Conservation (phyloP, 352 stramenopile genomes). For the Globisporangium echinulatum region DNA sequence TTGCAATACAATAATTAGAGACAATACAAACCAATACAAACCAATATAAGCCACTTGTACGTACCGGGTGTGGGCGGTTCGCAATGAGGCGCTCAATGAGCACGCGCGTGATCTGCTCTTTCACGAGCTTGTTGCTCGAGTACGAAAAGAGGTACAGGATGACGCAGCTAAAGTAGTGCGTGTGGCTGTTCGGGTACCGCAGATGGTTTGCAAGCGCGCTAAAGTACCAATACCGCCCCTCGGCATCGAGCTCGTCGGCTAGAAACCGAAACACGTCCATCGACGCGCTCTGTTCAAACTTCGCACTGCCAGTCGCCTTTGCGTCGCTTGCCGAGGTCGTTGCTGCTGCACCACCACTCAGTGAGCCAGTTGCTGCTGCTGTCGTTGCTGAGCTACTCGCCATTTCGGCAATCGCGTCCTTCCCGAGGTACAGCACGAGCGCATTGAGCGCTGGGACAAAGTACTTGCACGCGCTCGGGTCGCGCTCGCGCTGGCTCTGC, state of each 20-base stretch:
- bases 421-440: constrained; percentile 79
- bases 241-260: constrained; percentile 93
- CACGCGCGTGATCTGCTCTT: constrained; percentile 97
- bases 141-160: constrained; percentile 99
- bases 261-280: constrained; percentile 96
- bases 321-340: constrained; percentile 1
- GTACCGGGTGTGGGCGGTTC: constrained; percentile 94
- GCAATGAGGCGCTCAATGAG: constrained; percentile 98
- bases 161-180: constrained; percentile 99
- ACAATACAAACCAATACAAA: too few relatives aligned
- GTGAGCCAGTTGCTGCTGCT: neutral
- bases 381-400: constrained; percentile 21
- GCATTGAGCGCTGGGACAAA: constrained; percentile 94
- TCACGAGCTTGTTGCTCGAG: constrained; percentile 94
- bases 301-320: constrained; percentile 25
- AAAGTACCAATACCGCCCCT: constrained; percentile 96
- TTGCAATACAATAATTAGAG: too few relatives aligned
- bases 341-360: constrained; percentile 2
- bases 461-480: constrained; percentile 71
- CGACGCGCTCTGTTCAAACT: constrained; percentile 81
- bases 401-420: constrained; percentile 82
- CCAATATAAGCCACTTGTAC: constrained; percentile 2
- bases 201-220: constrained; percentile 99
- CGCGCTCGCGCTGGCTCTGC: constrained; percentile 52
- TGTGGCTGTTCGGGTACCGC: constrained; percentile 98